Conservation (phyloP, 306 rosid genomes). For the Begonia loranthoides region DNA sequence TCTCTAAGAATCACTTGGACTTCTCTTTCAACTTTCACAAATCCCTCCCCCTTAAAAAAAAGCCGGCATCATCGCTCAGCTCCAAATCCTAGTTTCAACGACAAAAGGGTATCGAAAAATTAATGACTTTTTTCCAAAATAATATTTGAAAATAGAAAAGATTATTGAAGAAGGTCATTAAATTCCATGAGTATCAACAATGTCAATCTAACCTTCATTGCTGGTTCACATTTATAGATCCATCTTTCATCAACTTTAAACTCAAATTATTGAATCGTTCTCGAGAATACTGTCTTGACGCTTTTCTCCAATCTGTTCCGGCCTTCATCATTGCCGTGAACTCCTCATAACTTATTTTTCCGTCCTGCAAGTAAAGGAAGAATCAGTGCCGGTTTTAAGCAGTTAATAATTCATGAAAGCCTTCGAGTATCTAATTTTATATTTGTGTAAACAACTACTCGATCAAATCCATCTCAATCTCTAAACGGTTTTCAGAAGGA, state of each 20-base stretch:
- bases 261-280: slow-evolving; percentile 81
- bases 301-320: slow-evolving; percentile 98
- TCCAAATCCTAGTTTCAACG: too few relatives aligned
- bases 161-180: neutral
- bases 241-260: slow-evolving; percentile 52
- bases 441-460: neutral
- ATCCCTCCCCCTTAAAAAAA: too few relatives aligned
- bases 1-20: too few relatives aligned
- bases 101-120: too few relatives aligned
- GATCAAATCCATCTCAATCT: too few relatives aligned
- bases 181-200: neutral
- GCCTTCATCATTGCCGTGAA: slow-evolving; percentile 93
- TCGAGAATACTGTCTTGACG: slow-evolving; percentile 89
- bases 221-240: slow-evolving; percentile 35
- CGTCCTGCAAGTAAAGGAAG: slow-evolving; percentile 49
- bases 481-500: too few relatives aligned
- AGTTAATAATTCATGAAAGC: neutral
- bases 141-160: too few relatives aligned
- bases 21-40: too few relatives aligned
- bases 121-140: too few relatives aligned
- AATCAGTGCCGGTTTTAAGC: neutral
- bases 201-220: slow-evolving; percentile 7
- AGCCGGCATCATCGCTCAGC: too few relatives aligned
- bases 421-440: neutral
- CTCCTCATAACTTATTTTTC: slow-evolving; percentile 76